Conservation (phyloP, 148 eudicot species). For the Vaccinium darrowii region DNA sequence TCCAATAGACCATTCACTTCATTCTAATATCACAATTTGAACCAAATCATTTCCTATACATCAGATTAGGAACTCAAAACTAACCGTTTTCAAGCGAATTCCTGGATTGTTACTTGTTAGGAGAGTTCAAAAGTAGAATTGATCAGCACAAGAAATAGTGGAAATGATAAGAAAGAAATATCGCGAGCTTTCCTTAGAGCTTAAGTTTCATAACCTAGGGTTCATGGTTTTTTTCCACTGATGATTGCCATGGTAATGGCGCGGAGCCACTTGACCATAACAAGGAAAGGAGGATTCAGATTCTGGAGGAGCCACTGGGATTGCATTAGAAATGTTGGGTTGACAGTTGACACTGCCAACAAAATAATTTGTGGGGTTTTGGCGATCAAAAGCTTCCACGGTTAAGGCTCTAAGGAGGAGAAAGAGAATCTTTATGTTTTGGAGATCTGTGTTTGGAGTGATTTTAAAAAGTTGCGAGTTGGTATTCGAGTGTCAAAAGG, state of each 20-base stretch:
- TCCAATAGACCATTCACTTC: neutral
- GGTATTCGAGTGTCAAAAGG: neutral
- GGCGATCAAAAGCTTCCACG: neutral
- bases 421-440: neutral
- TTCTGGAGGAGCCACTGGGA: neutral
- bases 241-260: neutral
- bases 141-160: neutral
- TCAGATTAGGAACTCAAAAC: neutral
- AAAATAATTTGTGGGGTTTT: neutral
- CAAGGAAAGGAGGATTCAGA: neutral
- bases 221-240: neutral
- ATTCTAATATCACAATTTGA: neutral
- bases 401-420: neutral
- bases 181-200: neutral
- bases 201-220: neutral
- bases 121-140: neutral
- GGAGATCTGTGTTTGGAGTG: neutral
- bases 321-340: neutral
- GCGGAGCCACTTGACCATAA: neutral
- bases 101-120: neutral
- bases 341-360: neutral
- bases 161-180: neutral
- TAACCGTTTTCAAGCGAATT: neutral
- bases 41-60: neutral
- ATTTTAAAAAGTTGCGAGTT: neutral